These are phyloP conservation scores for Harringtonia lauricola DNA, from an alignment of 2,329 filamentous ascomycete species.

Conservation along the genomic window DNA sequence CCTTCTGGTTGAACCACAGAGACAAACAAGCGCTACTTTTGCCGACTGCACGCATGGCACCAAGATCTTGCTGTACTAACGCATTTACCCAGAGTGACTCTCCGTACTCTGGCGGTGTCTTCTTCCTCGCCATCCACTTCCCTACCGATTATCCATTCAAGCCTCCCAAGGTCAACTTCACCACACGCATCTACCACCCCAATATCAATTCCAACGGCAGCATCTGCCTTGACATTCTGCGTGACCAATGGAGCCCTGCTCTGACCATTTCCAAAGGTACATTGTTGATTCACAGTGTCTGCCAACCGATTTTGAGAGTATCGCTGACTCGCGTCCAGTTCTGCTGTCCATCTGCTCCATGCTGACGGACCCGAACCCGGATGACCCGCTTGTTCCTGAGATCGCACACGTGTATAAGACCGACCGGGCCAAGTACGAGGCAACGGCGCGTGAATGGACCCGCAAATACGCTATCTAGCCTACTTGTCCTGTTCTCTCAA, in stretches of 20 bases:
- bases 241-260: conserved; percentile 98
- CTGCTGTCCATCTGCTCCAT: conserved; percentile 98
- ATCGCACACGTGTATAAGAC: conserved; percentile 99
- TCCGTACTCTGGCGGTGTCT: conserved; percentile 95
- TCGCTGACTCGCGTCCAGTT: conserved; percentile 45
- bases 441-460: conserved; percentile 95
- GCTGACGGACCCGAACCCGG: conserved; percentile 98
- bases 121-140: conserved; percentile 98
- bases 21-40: background rate
- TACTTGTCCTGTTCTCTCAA: background rate
- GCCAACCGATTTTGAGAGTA: background rate
- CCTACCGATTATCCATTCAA: conserved; percentile 99
- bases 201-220: conserved; percentile 99
- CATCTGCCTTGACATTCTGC: conserved; percentile 95
- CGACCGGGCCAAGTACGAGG: conserved; percentile 89
- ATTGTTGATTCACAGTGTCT: conserved; percentile 10
- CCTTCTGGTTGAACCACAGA: too few relatives aligned
- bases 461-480: conserved; percentile 91
- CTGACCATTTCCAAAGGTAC: conserved; percentile 97
- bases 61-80: conserved; percentile 17
- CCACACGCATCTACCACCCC: conserved; percentile 97
- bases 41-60: background rate
- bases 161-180: conserved; percentile 99
- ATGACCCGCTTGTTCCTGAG: conserved; percentile 96
- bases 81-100: conserved; percentile 63